phyloP scores from a whole-genome alignment of 768 basidiomycete genomes.

The Stropharia rugosoannulata region DNA sequence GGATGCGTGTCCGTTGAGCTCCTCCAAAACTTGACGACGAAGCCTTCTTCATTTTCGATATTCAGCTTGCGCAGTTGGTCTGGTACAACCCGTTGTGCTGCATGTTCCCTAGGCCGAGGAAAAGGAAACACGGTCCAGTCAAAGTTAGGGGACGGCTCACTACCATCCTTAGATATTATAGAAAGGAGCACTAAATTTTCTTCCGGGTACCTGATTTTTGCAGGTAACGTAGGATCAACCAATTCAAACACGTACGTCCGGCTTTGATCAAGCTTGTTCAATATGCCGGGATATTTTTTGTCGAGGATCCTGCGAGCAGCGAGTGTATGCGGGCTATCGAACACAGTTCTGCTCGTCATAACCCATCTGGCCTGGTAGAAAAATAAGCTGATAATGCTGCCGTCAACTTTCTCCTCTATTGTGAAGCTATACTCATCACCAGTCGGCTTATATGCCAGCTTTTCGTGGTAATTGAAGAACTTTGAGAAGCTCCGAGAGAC shows the following conservation, averaged over 20 bases:
- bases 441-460: conserved; percentile 20
- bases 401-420: conserved; percentile 24
- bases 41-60: conserved; percentile 22
- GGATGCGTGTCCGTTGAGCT: conserved; percentile 18
- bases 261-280: conserved; percentile 15
- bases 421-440: conserved; percentile 18
- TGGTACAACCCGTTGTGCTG: conserved; percentile 2
- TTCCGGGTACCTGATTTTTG: conserved; percentile 16
- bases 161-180: conserved; percentile 18
- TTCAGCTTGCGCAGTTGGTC: conserved; percentile 17
- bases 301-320: conserved; percentile 19
- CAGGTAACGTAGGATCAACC: conserved; percentile 18
- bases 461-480: conserved; percentile 25
- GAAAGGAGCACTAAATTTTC: conserved; percentile 20
- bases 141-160: conserved; percentile 14
- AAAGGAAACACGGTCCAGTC: conserved; percentile 19
- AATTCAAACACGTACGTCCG: conserved; percentile 25
- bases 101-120: conserved; percentile 14
- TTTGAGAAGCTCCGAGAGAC: conserved; percentile 23
- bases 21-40: conserved; percentile 23
- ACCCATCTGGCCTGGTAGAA: conserved; percentile 17
- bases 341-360: conserved; percentile 15
- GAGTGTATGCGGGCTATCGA: conserved; percentile 17
- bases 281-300: conserved; percentile 14
- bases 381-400: conserved; percentile 24